Conservation (phyloP, 2,329 filamentous ascomycete genomes). For the Diaporthe batatas region DNA sequence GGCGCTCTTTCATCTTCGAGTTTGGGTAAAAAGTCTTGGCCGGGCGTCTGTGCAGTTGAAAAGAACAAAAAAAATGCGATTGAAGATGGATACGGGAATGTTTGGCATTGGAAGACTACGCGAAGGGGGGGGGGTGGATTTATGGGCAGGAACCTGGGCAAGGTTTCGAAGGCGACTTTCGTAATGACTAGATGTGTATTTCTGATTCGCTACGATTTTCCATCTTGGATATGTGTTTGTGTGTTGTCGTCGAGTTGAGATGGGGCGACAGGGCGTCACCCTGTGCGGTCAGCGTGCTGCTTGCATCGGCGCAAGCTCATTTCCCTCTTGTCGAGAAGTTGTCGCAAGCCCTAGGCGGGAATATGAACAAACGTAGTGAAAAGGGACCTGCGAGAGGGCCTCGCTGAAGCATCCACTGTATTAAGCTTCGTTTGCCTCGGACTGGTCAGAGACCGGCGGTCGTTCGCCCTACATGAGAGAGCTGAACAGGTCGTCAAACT, state of each 20-base stretch:
- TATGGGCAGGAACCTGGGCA: constrained; percentile 11
- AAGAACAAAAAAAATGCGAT: constrained; percentile 26
- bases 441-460: neutral
- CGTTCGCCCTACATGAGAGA: constrained; percentile 61
- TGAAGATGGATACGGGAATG: constrained; percentile 7
- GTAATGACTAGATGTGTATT: constrained; percentile 38
- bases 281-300: neutral
- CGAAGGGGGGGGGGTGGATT: neutral
- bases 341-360: neutral
- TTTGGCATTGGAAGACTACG: constrained; percentile 27
- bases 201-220: constrained; percentile 23
- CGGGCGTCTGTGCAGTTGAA: constrained; percentile 33
- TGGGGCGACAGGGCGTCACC: neutral
- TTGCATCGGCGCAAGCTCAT: neutral
- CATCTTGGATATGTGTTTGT: neutral
- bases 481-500: constrained; percentile 80
- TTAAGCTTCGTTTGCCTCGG: neutral
- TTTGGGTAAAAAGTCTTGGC: constrained; percentile 17
- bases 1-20: constrained; percentile 36
- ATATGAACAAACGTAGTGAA: neutral
- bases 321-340: neutral
- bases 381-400: neutral
- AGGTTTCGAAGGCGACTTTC: constrained; percentile 23
- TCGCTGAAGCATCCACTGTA: neutral
- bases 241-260: neutral